These are phyloP conservation scores for Penicillium mononematosum DNA, from an alignment of 495 filamentous ascomycete genomes.

Conservation along the genomic window DNA sequence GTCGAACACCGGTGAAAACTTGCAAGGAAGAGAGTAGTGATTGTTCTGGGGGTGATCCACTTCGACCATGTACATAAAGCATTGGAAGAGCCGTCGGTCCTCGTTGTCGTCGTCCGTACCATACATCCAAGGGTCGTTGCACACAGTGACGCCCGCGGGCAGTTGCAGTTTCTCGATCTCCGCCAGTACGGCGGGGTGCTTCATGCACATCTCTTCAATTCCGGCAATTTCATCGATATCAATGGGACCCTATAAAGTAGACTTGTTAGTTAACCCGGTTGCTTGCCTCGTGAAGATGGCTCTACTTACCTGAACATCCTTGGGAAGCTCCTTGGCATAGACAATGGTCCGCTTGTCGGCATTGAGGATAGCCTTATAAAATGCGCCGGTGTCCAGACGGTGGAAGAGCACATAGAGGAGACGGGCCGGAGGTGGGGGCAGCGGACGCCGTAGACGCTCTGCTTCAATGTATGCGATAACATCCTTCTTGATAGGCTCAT, in stretches of 20 bases:
- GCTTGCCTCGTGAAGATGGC: neutral
- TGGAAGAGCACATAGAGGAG: conserved; percentile 45
- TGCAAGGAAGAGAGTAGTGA: conserved; percentile 77
- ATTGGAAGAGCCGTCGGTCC: conserved; percentile 43
- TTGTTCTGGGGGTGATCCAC: conserved; percentile 53
- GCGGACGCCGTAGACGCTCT: conserved; percentile 34
- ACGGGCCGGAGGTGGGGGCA: conserved; percentile 34
- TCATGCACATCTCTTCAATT: conserved; percentile 43
- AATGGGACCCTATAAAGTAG: conserved; percentile 32
- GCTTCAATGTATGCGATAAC: conserved; percentile 41
- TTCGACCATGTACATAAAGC: conserved; percentile 45
- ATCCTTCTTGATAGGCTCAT: conserved; percentile 42
- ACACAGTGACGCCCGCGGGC: conserved; percentile 41
- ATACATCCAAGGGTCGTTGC: conserved; percentile 51
- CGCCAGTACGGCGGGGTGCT: conserved; percentile 40
- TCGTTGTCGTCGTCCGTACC: conserved; percentile 40
- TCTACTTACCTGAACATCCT: conserved; percentile 39
- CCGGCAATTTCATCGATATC: conserved; percentile 43
- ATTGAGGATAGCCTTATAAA: conserved; percentile 40
- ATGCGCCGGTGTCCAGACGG: conserved; percentile 38
- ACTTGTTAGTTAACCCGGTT: conserved; percentile 10
- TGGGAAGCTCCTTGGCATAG: conserved; percentile 40
- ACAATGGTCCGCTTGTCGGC: conserved; percentile 33
- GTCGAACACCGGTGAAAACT: conserved; percentile 75
- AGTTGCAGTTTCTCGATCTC: conserved; percentile 46